Conservation (phyloP, 768 basidiomycete genomes). For the Daedaleopsis sinensis region DNA sequence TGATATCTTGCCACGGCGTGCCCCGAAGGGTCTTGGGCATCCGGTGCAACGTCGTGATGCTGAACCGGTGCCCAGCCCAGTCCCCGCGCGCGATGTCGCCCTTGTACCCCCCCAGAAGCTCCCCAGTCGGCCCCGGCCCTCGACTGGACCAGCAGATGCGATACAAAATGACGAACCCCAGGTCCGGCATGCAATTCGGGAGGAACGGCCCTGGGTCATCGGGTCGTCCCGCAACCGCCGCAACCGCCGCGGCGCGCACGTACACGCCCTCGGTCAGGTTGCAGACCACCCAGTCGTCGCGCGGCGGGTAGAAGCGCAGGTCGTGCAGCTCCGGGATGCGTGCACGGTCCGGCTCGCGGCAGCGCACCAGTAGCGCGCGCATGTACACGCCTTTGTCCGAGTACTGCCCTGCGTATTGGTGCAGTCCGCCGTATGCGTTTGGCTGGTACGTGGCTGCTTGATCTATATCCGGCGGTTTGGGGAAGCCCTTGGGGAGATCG, state of each 20-base stretch:
- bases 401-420: too few species aligned
- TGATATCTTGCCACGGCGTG: background rate
- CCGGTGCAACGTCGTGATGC: slow-evolving; percentile 1
- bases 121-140: background rate
- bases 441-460: too few species aligned
- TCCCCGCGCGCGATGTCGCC: background rate
- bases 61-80: background rate
- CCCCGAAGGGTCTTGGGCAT: background rate
- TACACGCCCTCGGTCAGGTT: background rate
- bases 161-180: background rate
- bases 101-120: background rate
- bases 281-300: slow-evolving; percentile 3
- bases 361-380: background rate
- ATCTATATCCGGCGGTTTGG: background rate
- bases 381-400: too few species aligned
- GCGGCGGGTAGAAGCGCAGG: background rate
- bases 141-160: slow-evolving; percentile 1
- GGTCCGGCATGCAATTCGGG: background rate
- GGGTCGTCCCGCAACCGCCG: background rate
- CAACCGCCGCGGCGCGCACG: slow-evolving; percentile 3
- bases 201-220: background rate
- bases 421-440: too few species aligned
- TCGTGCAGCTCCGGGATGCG: background rate
- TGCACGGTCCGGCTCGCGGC: background rate
- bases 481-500: background rate